These are phyloP conservation scores for Phytophthora nicotianae DNA, from an alignment of 352 stramenopile species.

Conservation along the genomic window DNA sequence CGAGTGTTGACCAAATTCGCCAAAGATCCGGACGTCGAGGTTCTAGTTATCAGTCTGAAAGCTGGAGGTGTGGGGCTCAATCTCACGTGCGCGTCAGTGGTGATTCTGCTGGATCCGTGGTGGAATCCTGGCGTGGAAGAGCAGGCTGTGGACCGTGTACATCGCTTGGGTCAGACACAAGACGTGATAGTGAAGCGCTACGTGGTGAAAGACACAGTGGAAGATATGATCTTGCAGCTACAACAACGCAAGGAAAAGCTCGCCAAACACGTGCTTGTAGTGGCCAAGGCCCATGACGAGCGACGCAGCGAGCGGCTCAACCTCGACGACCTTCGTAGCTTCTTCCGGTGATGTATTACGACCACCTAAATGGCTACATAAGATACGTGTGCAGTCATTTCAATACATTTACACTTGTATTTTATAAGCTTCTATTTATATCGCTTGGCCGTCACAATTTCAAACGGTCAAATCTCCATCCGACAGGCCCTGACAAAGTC, in stretches of 20 bases:
- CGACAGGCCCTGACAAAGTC: neutral
- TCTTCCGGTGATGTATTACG: conserved; percentile 50
- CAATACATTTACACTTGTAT: neutral
- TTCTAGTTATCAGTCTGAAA: conserved; percentile 90
- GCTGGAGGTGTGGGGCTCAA: conserved; percentile 92
- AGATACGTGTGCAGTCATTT: conserved; percentile 8
- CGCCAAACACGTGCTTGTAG: conserved; percentile 83
- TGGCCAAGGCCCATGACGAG: conserved; percentile 39
- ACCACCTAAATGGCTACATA: conserved; percentile 17
- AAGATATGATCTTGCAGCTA: conserved; percentile 91
- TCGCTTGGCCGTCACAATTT: neutral
- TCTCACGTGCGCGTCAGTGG: conserved; percentile 86
- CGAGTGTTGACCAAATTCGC: conserved; percentile 74
- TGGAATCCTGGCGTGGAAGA: conserved; percentile 94
- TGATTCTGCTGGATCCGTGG: conserved; percentile 93
- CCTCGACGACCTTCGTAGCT: conserved; percentile 72
- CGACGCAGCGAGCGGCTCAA: conserved; percentile 54
- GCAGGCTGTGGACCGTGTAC: conserved; percentile 94
- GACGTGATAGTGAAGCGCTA: conserved; percentile 91
- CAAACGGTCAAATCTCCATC: conserved; percentile 18
- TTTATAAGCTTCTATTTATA: conserved; percentile 9
- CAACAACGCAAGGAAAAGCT: conserved; percentile 91
- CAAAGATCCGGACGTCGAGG: conserved; percentile 52
- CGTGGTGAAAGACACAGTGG: conserved; percentile 87
- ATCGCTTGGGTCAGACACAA: conserved; percentile 86